These are phyloP conservation scores for Solanum piurae DNA, from an alignment of 257 asterid genomes.

Conservation along the genomic window DNA sequence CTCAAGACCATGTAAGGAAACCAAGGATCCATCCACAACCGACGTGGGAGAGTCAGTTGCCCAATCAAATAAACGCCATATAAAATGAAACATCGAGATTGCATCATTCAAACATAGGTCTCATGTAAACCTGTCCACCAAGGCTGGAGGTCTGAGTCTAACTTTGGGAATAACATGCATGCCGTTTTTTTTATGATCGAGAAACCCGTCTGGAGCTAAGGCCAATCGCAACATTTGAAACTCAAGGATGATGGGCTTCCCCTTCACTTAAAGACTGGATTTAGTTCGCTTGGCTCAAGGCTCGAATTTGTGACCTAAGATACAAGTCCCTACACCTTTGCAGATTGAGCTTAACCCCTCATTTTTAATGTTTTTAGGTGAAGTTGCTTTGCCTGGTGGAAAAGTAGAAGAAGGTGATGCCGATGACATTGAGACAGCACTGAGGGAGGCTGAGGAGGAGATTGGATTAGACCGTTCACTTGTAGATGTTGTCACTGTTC, in stretches of 20 bases:
- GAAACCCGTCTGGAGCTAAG: not conserved
- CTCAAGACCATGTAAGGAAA: not conserved
- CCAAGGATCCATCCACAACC: not conserved
- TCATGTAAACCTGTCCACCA: not conserved
- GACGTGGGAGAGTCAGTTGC: not conserved
- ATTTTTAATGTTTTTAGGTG: conserved; percentile 35
- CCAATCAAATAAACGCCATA: not conserved
- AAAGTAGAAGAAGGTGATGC: conserved; percentile 61
- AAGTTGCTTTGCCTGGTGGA: conserved; percentile 87
- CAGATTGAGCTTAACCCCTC: not conserved
- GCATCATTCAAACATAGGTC: not conserved
- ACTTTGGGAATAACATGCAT: too few species aligned
- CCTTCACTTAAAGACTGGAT: not conserved
- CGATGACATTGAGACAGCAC: conserved; percentile 47
- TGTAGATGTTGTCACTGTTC: conserved; percentile 51
- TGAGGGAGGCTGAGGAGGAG: conserved; percentile 90
- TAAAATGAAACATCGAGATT: not conserved
- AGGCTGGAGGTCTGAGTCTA: not conserved
- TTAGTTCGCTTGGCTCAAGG: not conserved
- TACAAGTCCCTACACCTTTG: not conserved
- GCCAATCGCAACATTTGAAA: not conserved
- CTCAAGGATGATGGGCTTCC: not conserved
- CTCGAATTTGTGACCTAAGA: not conserved
- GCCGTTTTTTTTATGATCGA: too few species aligned
- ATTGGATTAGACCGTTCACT: conserved; percentile 71